These are phyloP conservation scores for Mycena rebaudengoi DNA, from an alignment of 768 basidiomycete genomes.

Conservation along the genomic window DNA sequence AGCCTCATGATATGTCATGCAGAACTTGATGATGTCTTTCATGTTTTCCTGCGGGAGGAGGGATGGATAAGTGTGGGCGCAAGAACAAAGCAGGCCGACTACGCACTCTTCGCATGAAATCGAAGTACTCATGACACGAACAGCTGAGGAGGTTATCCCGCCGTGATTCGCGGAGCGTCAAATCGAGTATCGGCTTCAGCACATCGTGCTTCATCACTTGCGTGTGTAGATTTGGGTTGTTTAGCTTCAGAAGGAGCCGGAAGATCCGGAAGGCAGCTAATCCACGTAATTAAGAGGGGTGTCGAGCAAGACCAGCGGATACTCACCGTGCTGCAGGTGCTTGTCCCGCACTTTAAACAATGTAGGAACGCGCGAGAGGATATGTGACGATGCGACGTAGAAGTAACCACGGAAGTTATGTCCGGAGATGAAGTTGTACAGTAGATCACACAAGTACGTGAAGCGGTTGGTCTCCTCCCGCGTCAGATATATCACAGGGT, in stretches of 20 bases:
- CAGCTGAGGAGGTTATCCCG: slow-evolving; percentile 94
- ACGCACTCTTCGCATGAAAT: slow-evolving; percentile 85
- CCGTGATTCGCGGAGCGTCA: slow-evolving; percentile 83
- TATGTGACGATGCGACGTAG: slow-evolving; percentile 83
- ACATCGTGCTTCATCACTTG: slow-evolving; percentile 89
- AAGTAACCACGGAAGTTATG: slow-evolving; percentile 94
- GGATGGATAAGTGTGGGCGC: not conserved
- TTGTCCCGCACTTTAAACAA: slow-evolving; percentile 88
- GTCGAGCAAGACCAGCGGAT: not conserved
- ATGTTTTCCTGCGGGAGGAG: slow-evolving; percentile 74
- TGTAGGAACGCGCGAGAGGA: slow-evolving; percentile 77
- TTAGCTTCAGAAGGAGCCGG: slow-evolving; percentile 82
- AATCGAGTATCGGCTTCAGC: slow-evolving; percentile 81
- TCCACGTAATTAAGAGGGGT: slow-evolving; percentile 21
- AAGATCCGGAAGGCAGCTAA: slow-evolving; percentile 93
- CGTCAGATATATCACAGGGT: slow-evolving; percentile 61
- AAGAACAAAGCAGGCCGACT: not conserved
- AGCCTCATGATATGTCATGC: slow-evolving; percentile 80
- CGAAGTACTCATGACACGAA: slow-evolving; percentile 96
- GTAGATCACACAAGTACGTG: slow-evolving; percentile 89
- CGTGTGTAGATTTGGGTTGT: slow-evolving; percentile 76
- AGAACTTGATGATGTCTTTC: slow-evolving; percentile 83
- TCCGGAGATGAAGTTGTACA: slow-evolving; percentile 88
- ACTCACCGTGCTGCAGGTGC: slow-evolving; percentile 89
- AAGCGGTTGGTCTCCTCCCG: slow-evolving; percentile 85